Percentiles rank a stretch among this genome's conserved stretches.
phyloP scores from a whole-genome alignment of 2,329 filamentous ascomycete species.

The Polytolypa hystricis region DNA sequence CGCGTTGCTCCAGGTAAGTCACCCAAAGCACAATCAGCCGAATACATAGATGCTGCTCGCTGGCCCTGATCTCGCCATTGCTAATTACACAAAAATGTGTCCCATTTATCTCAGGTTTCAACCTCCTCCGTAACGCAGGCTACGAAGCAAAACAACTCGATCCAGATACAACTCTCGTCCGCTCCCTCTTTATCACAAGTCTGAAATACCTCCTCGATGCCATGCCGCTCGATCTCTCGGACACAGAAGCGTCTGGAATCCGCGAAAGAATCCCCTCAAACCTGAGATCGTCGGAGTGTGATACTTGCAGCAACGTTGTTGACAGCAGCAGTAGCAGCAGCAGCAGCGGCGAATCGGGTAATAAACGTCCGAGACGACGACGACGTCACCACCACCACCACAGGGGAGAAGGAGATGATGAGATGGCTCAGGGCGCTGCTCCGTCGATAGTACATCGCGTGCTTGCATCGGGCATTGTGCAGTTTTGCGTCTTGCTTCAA shows the following conservation, averaged over 20 bases:
- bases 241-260: slow-evolving; percentile 21
- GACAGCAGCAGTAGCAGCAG: too few species aligned
- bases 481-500: slow-evolving; percentile 49
- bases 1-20: slow-evolving; percentile 23
- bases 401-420: slow-evolving; percentile 8
- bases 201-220: slow-evolving; percentile 29
- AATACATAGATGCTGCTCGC: too few species aligned
- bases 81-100: too few species aligned
- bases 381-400: too few species aligned
- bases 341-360: too few species aligned
- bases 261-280: slow-evolving; percentile 18
- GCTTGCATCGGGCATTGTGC: slow-evolving; percentile 46
- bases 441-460: slow-evolving; percentile 47
- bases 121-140: slow-evolving; percentile 25
- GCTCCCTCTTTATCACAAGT: slow-evolving; percentile 26
- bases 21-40: too few species aligned
- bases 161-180: slow-evolving; percentile 22
- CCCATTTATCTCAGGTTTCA: too few species aligned
- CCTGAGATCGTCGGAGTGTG: too few species aligned
- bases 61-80: too few species aligned
- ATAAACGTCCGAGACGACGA: too few species aligned
- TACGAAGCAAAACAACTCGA: slow-evolving; percentile 24
- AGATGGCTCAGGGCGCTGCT: slow-evolving; percentile 1
- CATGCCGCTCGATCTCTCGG: slow-evolving; percentile 21
- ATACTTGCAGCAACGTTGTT: too few species aligned